A percentile compares a stretch with the other conserved stretches of the same genome.
Evolutionary conservation across 257 asterid species (phyloP).

Genomic region (Salvia miltiorrhiza): DNA sequence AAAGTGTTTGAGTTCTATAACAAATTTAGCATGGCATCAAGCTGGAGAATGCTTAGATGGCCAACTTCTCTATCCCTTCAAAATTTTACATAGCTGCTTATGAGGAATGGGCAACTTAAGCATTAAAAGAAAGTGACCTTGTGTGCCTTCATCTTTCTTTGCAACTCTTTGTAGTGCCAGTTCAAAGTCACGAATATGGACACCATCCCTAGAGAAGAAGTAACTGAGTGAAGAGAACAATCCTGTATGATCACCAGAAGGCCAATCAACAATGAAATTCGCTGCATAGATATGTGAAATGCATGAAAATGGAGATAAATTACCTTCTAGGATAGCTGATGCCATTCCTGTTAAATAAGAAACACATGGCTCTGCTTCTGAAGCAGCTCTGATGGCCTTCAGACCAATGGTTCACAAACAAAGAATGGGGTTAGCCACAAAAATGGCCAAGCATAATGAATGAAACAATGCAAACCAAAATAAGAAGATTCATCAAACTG

Average conservation of each 20-base stretch:
- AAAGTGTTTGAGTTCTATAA: not conserved
- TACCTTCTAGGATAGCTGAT: conserved; percentile 67
- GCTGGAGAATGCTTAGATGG: not conserved
- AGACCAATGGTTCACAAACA: conserved; percentile 15
- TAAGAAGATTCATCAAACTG: conserved; percentile 8
- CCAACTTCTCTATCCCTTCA: conserved; percentile 1
- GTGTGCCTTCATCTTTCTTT: conserved; percentile 62
- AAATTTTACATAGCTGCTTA: not conserved
- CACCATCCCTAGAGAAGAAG: conserved; percentile 75
- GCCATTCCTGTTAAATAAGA: conserved; percentile 78
- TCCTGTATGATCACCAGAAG: conserved; percentile 45
- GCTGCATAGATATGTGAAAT: conserved; percentile 16
- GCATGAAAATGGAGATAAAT: conserved; percentile 20
- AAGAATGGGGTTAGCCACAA: conserved; percentile 16
- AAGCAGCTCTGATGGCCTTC: conserved; percentile 78
- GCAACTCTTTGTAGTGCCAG: conserved; percentile 55
- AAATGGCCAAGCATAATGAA: conserved; percentile 16
- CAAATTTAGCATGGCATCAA: not conserved
- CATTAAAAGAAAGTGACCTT: conserved; percentile 8
- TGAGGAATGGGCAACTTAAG: not conserved
- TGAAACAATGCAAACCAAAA: not conserved
- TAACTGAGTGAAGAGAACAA: conserved; percentile 74
- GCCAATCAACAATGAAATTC: conserved; percentile 23
- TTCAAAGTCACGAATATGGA: conserved; percentile 68
- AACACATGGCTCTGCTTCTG: conserved; percentile 65